Evolutionary conservation across 345 rosid genomes (phyloP).

Genomic region (Heritiera fomes): DNA sequence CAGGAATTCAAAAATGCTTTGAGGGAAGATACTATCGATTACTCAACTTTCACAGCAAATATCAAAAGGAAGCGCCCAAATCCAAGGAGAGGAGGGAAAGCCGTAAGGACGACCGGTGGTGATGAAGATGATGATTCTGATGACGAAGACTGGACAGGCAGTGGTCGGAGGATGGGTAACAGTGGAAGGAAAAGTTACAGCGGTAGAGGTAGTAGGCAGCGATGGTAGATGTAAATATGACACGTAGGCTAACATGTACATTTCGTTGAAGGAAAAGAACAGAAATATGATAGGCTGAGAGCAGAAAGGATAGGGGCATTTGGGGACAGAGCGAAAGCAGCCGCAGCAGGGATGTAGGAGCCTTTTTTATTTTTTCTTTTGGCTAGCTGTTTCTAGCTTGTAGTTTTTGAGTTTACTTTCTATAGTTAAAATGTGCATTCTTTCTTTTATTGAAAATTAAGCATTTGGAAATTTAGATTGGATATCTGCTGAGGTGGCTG

Average conservation of each 20-base stretch:
- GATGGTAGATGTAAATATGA: slow-evolving; percentile 43
- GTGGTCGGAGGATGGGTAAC: slow-evolving; percentile 43
- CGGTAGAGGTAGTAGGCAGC: slow-evolving; percentile 54
- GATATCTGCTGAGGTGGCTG: background rate
- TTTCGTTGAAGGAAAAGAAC: slow-evolving; percentile 28
- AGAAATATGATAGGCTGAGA: slow-evolving; percentile 36
- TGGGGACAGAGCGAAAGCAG: slow-evolving; percentile 28
- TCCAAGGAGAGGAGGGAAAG: slow-evolving; percentile 46
- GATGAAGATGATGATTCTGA: slow-evolving; percentile 53
- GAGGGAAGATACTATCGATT: slow-evolving; percentile 86
- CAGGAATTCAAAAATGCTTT: slow-evolving; percentile 90
- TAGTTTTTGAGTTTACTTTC: slow-evolving; percentile 22
- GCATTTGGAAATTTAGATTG: background rate
- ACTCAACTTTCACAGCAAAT: slow-evolving; percentile 72
- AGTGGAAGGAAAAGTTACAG: slow-evolving; percentile 47
- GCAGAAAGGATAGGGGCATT: slow-evolving; percentile 21
- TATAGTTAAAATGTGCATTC: slow-evolving; percentile 17
- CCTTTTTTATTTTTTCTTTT: background rate
- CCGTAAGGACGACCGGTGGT: slow-evolving; percentile 26
- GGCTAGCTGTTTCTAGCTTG: slow-evolving; percentile 33
- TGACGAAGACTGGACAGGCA: slow-evolving; percentile 51
- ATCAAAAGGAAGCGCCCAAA: slow-evolving; percentile 80
- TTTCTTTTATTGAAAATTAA: slow-evolving; percentile 29
- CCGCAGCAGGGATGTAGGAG: too few relatives aligned
- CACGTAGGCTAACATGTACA: slow-evolving; percentile 58